phyloP scores from a whole-genome alignment of 805 yeast species.

The Hemisphaericaspora nanyangensis region DNA sequence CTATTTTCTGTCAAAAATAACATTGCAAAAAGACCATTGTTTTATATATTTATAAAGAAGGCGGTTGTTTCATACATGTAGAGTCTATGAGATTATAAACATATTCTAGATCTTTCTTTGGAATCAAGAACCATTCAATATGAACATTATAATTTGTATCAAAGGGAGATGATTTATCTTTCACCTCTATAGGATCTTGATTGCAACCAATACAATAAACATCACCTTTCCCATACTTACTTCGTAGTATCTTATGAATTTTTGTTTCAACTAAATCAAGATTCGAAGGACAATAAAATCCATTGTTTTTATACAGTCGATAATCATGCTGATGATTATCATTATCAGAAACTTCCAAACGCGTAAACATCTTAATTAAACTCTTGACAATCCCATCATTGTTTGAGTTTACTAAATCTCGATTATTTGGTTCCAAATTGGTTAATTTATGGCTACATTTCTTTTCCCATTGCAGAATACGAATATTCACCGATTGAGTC shows the following conservation, averaged over 20 bases:
- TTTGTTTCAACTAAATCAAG: slow-evolving; percentile 37
- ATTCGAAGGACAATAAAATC: slow-evolving; percentile 30
- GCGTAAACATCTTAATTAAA: slow-evolving; percentile 2
- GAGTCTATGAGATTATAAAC: slow-evolving; percentile 33
- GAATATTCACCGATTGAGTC: slow-evolving; percentile 35
- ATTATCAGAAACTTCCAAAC: neutral
- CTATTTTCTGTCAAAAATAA: too few relatives aligned
- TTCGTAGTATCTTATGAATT: slow-evolving; percentile 38
- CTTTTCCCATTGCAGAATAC: slow-evolving; percentile 50
- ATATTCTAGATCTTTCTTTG: slow-evolving; percentile 32
- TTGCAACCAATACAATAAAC: slow-evolving; percentile 47
- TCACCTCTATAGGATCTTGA: slow-evolving; percentile 1
- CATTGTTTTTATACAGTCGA: slow-evolving; percentile 21
- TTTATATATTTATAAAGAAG: too few relatives aligned
- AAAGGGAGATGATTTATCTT: slow-evolving; percentile 6
- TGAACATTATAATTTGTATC: slow-evolving; percentile 33
- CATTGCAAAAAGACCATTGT: too few relatives aligned
- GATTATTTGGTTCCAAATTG: slow-evolving; percentile 32
- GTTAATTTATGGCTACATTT: slow-evolving; percentile 46
- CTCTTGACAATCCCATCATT: slow-evolving; percentile 5
- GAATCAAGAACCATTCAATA: slow-evolving; percentile 56
- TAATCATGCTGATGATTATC: slow-evolving; percentile 6
- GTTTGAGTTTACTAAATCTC: slow-evolving; percentile 6
- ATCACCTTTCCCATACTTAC: slow-evolving; percentile 44
- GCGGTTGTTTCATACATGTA: slow-evolving; percentile 13